Evolutionary conservation across 805 yeast genomes (phyloP).

Genomic region (Barnettozyma siamensis): DNA sequence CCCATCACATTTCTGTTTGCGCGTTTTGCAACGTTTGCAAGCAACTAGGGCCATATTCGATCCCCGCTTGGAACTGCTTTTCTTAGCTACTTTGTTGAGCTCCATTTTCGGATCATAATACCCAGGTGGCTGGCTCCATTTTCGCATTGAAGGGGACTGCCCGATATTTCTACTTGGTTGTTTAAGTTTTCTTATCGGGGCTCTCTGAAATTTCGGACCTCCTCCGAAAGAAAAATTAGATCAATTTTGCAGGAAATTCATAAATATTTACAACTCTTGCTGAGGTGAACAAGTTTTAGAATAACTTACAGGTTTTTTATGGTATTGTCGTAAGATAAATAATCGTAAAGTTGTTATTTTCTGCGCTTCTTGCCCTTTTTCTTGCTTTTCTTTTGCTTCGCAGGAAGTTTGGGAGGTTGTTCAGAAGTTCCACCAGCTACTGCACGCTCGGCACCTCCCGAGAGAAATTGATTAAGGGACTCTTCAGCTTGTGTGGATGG

Average conservation of each 20-base stretch:
- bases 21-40: conserved; percentile 1
- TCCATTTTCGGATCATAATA: neutral
- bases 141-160: neutral
- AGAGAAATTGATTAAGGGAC: no score
- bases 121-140: neutral
- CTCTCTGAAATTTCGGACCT: neutral
- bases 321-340: no score
- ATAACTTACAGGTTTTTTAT: no score
- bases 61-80: neutral
- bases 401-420: no score
- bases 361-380: neutral
- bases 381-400: neutral
- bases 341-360: no score
- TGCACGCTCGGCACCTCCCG: no score
- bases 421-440: no score
- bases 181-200: neutral
- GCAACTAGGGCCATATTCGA: conserved; percentile 1
- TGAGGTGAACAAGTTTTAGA: no score
- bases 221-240: neutral
- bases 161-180: neutral
- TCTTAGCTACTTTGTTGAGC: neutral
- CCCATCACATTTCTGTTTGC: conserved; percentile 4
- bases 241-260: no score
- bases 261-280: no score
- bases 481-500: no score